Evolutionary conservation across 228 moss, liverwort and hornwort genomes (phyloP), one percentile per base, ranked within the genome.

Genomic region (Sphagnum fallax): DNA sequence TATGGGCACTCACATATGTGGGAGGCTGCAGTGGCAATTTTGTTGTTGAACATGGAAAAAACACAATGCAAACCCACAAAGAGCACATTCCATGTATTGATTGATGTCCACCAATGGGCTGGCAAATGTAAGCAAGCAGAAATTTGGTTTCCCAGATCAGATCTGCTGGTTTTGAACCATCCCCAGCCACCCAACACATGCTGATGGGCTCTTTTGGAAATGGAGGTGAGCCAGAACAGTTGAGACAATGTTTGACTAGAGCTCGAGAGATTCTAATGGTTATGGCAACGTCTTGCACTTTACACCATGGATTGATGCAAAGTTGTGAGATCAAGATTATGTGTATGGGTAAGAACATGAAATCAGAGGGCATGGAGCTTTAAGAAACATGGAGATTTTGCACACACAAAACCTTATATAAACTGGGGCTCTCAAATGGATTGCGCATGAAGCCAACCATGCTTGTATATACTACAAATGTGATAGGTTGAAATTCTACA

Each of bases 301-400:
- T 62, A 89, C 89, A 32, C 77, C 87, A 15, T 59, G 87, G 53
- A 81, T 98, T 53, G 85, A 92, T 73, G 84, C 75, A 47, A 90
- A 87, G 69, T 73, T 98, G 78, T 90, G 79, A 63, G 77, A 84
- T 48, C 74, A 81, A 48, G 79, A 92, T 49, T 72, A 77, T 69
- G 67, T 79, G 76, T 77, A 92, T 80, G 47, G 69, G 86, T 8
- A 75, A 72, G 64, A 80, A 71, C 53, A 94, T 98, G 94, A 57
- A 78, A 53, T 72, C 62, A 75, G 85, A 79, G 32, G 32, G 32
- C 48, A 73, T 98, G 11, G 59, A 68, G 66, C 90, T 32, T 32
- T 32, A 32, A 32, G 32, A 32, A 32, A 32, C 32, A 32, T 3
- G 32, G 32, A 32, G 32, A 32, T 32, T 32, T 32, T 32, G 32